A percentile compares a stretch with the other conserved stretches of the same genome.
phyloP scores from a whole-genome alignment of 352 stramenopile genomes.

The Paralagenidium karlingii region DNA sequence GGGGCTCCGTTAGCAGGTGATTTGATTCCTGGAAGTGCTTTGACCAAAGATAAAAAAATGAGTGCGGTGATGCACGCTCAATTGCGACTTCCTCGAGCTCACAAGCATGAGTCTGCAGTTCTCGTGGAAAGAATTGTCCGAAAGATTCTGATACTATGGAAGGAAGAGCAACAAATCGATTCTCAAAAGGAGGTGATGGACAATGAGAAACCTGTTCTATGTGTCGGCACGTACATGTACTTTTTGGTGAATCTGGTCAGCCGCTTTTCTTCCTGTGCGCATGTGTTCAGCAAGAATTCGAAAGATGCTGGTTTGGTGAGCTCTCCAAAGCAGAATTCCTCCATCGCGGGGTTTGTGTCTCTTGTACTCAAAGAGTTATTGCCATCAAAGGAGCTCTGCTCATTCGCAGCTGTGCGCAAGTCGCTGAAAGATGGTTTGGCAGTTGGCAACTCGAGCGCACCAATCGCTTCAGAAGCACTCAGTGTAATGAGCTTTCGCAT shows the following conservation, averaged over 20 bases:
- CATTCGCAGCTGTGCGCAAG: conserved; percentile 35
- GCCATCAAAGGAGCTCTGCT: conserved; percentile 55
- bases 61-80: conserved; percentile 10
- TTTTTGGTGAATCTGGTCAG: conserved; percentile 64
- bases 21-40: no score
- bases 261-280: no score
- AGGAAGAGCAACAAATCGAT: conserved; percentile 23
- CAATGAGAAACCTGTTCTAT: conserved; percentile 16
- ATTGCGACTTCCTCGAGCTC: conserved; percentile 47
- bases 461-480: neutral
- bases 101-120: conserved; percentile 45
- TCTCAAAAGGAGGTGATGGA: neutral
- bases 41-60: conserved; percentile 6
- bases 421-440: conserved; percentile 37
- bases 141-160: conserved; percentile 43
- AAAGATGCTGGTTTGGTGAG: no score
- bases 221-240: conserved; percentile 53
- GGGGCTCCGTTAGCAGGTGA: conserved; percentile 4
- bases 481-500: conserved; percentile 9
- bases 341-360: conserved; percentile 30
- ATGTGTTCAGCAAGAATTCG: no score
- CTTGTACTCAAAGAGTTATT: conserved; percentile 56
- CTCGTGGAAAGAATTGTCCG: conserved; percentile 52
- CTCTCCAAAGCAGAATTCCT: no score
- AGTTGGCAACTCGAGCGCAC: conserved; percentile 11